phyloP scores from a whole-genome alignment of 192 early-diverging fungal species.

The Coemansia sp. region DNA sequence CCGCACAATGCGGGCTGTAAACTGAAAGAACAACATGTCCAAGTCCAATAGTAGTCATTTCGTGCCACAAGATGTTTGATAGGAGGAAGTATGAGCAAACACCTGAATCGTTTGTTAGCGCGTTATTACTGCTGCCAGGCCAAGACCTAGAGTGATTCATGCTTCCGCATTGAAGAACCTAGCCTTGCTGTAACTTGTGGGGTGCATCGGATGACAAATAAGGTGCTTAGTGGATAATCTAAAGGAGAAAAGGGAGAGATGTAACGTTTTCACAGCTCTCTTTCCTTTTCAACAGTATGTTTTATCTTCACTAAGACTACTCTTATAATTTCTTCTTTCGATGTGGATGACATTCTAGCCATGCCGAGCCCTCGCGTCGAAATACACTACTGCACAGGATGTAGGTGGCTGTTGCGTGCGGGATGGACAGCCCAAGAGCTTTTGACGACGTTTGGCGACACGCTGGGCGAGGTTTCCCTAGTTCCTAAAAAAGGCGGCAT shows the following conservation, averaged over 20 bases:
- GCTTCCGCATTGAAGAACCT: too few species aligned
- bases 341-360: background rate
- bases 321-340: background rate
- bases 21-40: background rate
- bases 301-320: background rate
- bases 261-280: too few species aligned
- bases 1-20: background rate
- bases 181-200: too few species aligned
- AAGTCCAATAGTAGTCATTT: background rate
- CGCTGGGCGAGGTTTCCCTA: slow-evolving; percentile 66
- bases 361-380: slow-evolving; percentile 33
- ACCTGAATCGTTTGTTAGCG: too few species aligned
- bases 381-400: slow-evolving; percentile 60
- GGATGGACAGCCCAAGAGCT: slow-evolving; percentile 76
- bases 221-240: too few species aligned
- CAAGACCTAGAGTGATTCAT: too few species aligned
- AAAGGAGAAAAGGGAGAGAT: too few species aligned
- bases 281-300: background rate
- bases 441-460: slow-evolving; percentile 63
- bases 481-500: slow-evolving; percentile 59
- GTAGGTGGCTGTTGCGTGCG: slow-evolving; percentile 60
- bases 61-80: too few species aligned
- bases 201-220: too few species aligned
- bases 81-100: too few species aligned
- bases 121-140: too few species aligned